Percentiles rank a stretch among this genome's conserved stretches.
Evolutionary conservation across 805 yeast genomes (phyloP).

Genomic region (Saccharomycopsis sp.): DNA sequence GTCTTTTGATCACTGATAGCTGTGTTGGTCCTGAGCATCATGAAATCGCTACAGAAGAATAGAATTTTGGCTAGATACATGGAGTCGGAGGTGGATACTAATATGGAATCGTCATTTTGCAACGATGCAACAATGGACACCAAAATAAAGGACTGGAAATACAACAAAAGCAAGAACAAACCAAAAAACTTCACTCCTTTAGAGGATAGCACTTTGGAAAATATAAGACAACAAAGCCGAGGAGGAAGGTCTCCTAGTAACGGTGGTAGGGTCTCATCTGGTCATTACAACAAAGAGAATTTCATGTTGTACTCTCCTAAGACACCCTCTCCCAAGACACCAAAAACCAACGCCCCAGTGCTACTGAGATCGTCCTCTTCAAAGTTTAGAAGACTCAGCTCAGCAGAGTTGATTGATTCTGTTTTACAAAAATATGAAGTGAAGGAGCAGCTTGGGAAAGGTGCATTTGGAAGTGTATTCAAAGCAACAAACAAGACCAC

Average conservation of each 20-base stretch:
- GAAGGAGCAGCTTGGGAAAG: constrained; percentile 67
- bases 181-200: not conserved
- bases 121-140: constrained; percentile 10
- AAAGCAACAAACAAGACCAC: constrained; percentile 61
- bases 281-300: too few species aligned
- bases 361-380: too few species aligned
- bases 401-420: constrained; percentile 18
- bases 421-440: constrained; percentile 35
- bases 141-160: constrained; percentile 16
- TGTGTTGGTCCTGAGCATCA: too few species aligned
- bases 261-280: too few species aligned
- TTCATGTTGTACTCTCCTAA: too few species aligned
- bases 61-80: constrained; percentile 8
- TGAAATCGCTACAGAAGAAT: constrained; percentile 2
- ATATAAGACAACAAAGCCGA: too few species aligned
- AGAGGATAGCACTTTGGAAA: too few species aligned
- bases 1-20: too few species aligned
- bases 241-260: too few species aligned
- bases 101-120: constrained; percentile 18
- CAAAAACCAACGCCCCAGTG: too few species aligned
- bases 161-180: constrained; percentile 1
- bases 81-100: constrained; percentile 13
- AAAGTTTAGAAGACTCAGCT: constrained; percentile 16
- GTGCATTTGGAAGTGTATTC: constrained; percentile 87
- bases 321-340: too few species aligned